Base-by-base conservation (phyloP, 331 rosid genomes). In the Malus hybrid region DNA sequence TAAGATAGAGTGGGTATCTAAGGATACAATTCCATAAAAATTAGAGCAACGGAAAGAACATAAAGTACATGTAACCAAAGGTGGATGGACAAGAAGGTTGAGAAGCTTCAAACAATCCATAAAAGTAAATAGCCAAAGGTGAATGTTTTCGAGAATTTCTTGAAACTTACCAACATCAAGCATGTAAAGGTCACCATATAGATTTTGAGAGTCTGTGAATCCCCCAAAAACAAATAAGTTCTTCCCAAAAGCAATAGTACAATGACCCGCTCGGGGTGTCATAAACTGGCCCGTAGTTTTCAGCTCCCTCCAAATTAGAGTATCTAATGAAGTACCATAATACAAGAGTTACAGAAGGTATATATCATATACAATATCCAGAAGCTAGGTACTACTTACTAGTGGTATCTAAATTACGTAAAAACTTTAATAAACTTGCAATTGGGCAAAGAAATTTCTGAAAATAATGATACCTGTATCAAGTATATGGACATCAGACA, bases 401-500 rank as follows among this genome's bases (percentile, higher is more conserved):
- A 63, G 3, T 11, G 46, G 65, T 76, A 66, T 64, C 42, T 57
- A 48, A 66, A 39, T 15, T 44, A 56, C 6, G 50, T 29, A 19
- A 68, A 30, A 42, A 15, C n/a, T 57, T 1, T 19, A 36, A 14
- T 46, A 74, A 46, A 50, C 33, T 57, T 15, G 52, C 36, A 66
- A 74, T 29, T 74, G 44, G 34, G 6, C 44, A 10, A 70, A 19
- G 34, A 30, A 39, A 34, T 6, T 6, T 71, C n/a, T 26, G 75
- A 74, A 71, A 63, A 63, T 20, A 14, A 15, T 57, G 24, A 76
- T 80, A 90, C 99, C 99, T 76, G 93, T 85, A 79, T 95, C 99
- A 66, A 95, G 97, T 78, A 95, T 87, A 85, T 95, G 99, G 77
- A 90, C 98, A n/a, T 95, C 99, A 19, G 99, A 89, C 83, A 95